phyloP scores from a whole-genome alignment of 306 rosid genomes.

The Morella rubra region DNA sequence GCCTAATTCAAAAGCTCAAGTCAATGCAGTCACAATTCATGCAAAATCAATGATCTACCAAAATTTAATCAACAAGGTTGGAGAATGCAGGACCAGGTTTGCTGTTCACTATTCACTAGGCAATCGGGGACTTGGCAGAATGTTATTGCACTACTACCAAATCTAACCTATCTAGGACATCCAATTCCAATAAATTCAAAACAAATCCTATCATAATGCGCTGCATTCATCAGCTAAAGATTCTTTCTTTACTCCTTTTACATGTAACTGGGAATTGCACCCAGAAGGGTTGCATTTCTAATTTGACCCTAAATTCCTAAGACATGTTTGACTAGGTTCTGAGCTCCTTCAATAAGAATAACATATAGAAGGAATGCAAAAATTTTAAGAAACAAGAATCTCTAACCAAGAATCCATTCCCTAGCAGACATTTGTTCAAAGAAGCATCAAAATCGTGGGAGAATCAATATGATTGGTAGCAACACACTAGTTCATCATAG shows the following conservation, averaged over 20 bases:
- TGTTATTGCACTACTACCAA: background rate
- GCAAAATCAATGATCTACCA: background rate
- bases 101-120: background rate
- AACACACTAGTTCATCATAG: background rate
- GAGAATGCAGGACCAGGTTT: background rate
- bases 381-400: background rate
- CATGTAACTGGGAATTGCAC: background rate
- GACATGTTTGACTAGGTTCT: background rate
- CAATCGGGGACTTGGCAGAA: background rate
- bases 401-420: background rate
- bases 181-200: background rate
- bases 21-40: background rate
- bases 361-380: background rate
- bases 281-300: background rate
- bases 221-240: background rate
- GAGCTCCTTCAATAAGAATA: background rate
- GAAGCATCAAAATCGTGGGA: background rate
- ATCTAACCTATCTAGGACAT: background rate
- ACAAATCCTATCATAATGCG: background rate
- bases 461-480: background rate
- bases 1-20: background rate
- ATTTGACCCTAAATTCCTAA: background rate
- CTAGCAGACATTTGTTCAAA: background rate
- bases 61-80: background rate
- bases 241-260: background rate